Conservation (phyloP, 2,329 filamentous ascomycete genomes). For the Colletotrichum trifolii region DNA sequence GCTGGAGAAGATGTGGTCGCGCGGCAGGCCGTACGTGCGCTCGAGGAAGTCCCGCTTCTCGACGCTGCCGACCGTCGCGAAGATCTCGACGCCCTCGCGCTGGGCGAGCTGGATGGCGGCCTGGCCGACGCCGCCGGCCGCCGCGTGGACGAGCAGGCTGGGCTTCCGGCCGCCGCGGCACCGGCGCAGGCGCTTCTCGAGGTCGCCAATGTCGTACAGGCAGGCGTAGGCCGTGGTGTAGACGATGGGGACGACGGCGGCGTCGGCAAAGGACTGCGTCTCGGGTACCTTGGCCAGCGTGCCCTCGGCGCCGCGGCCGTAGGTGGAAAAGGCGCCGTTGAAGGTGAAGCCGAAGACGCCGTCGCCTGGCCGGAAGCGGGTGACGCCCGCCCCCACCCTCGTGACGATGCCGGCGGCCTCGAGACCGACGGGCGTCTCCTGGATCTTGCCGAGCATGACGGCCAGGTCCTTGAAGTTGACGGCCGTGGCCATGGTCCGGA, state of each 20-base stretch:
- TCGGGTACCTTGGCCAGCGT: conserved; percentile 47
- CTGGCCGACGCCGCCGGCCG: conserved; percentile 51
- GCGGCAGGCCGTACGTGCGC: conserved; percentile 49
- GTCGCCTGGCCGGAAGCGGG: conserved; percentile 46
- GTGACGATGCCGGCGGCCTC: conserved; percentile 48
- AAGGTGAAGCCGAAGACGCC: conserved; percentile 37
- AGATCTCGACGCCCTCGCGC: conserved; percentile 52
- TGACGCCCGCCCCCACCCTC: conserved; percentile 43
- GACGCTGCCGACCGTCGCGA: conserved; percentile 50
- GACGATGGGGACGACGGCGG: conserved; percentile 48
- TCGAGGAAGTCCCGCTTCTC: conserved; percentile 52
- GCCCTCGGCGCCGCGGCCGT: conserved; percentile 34
- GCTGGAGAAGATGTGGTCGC: conserved; percentile 46
- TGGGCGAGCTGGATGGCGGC: conserved; percentile 51
- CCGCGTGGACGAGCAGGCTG: conserved; percentile 52
- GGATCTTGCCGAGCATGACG: conserved; percentile 41
- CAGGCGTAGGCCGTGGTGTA: conserved; percentile 47
- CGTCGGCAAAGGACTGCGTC: conserved; percentile 48
- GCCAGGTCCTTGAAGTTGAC: conserved; percentile 42
- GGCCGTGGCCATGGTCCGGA: conserved; percentile 41
- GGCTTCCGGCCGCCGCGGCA: conserved; percentile 1
- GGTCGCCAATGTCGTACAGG: conserved; percentile 44
- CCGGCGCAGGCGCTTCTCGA: conserved; percentile 43
- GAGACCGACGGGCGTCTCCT: conserved; percentile 39
- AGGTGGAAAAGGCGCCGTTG: conserved; percentile 35